phyloP scores from a whole-genome alignment of 768 basidiomycete species.

The Boletus insuetus region DNA sequence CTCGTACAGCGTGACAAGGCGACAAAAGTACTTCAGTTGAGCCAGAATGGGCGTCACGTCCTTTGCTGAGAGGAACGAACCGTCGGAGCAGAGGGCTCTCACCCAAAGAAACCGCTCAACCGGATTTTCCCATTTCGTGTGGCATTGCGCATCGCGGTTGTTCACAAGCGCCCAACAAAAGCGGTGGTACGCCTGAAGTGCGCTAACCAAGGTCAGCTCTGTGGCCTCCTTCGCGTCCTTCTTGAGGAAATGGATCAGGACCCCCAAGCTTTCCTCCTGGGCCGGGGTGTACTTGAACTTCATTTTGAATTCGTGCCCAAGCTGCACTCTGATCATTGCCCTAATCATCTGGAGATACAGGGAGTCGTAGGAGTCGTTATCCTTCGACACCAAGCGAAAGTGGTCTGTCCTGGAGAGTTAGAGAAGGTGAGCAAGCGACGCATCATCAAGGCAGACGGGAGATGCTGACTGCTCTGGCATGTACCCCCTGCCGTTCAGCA shows the following conservation, averaged over 20 bases:
- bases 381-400: not conserved
- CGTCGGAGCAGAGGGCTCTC: not conserved
- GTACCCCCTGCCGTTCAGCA: too few relatives aligned
- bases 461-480: too few relatives aligned
- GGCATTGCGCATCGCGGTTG: not conserved
- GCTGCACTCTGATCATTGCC: not conserved
- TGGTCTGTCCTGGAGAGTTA: not conserved
- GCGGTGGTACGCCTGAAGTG: not conserved
- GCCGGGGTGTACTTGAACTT: not conserved
- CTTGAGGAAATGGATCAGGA: not conserved
- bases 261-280: not conserved
- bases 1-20: not conserved
- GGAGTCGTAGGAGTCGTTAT: not conserved
- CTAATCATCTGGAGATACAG: not conserved
- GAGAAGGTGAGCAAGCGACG: too few relatives aligned
- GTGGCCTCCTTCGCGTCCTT: not conserved
- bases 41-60: not conserved
- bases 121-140: not conserved
- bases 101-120: not conserved
- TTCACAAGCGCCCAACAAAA: not conserved
- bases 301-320: not conserved
- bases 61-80: not conserved
- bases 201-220: not conserved
- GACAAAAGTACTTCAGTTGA: not conserved
- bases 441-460: too few relatives aligned